phyloP scores from a whole-genome alignment of 345 rosid species.

The Passiflora organensis region DNA sequence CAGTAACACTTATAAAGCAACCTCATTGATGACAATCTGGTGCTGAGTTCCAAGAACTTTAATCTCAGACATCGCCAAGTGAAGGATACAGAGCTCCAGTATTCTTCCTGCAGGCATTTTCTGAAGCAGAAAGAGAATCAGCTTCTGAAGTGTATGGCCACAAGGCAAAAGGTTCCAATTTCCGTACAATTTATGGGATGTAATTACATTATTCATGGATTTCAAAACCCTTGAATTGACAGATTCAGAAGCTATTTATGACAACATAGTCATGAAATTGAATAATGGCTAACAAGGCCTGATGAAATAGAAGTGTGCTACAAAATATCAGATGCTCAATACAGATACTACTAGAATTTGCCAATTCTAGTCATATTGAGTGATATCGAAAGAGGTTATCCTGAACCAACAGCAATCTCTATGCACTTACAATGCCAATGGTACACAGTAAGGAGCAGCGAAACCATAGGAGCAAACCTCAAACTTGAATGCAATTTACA shows the following conservation, averaged over 20 bases:
- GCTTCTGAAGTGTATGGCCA: conserved; percentile 3
- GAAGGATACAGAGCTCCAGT: conserved; percentile 85
- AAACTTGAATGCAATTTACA: too few species aligned
- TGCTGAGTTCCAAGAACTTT: conserved; percentile 74
- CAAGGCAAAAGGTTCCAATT: neutral
- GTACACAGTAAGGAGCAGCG: too few species aligned
- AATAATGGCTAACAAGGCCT: neutral
- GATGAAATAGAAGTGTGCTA: too few species aligned
- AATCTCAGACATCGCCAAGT: conserved; percentile 91
- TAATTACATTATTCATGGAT: neutral
- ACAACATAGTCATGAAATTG: neutral
- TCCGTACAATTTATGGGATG: neutral
- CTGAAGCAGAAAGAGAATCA: conserved; percentile 33
- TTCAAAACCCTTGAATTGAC: too few species aligned
- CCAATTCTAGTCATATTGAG: too few species aligned
- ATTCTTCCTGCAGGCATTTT: conserved; percentile 81
- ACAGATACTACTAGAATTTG: neutral
- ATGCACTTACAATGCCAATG: too few species aligned
- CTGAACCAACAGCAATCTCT: too few species aligned
- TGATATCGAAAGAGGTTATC: too few species aligned
- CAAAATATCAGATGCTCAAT: neutral
- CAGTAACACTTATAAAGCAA: neutral
- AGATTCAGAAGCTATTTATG: too few species aligned
- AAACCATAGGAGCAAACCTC: too few species aligned
- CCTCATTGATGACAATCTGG: conserved; percentile 97